Base-by-base conservation (phyloP, 176 grass and related monocot species). In the Rhynchospora tenuis region DNA sequence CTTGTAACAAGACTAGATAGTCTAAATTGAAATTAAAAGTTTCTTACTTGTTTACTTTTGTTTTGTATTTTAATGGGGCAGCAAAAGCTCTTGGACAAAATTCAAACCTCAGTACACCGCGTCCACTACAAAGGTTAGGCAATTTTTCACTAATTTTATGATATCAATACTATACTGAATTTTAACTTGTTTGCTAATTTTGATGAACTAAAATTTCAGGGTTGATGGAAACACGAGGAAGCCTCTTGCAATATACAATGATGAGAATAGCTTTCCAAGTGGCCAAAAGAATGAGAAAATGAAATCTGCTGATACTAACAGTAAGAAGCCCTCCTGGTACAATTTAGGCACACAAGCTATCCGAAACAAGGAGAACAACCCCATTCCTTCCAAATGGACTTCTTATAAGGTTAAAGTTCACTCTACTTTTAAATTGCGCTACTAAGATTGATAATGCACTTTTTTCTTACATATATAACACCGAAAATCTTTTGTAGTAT, bases 281-380 rank as follows among this genome's bases (percentile, higher is more conserved):
- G 54, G 26, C 15, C 67, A 63, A 42, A 82, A 82, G 26, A 82
- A 29, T 26, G 80, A 67, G 38, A 67, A 82, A 52, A 82, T 82
- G 80, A 82, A 82, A 64, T 45, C 59, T 66, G 13, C 23, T 78
- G 69, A 73, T 12, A 90, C 15, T 84, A 56, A 71, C 48, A 85
- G 64, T 48, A 90, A 86, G 67, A 90, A 73, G 24, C 84, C 38
- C 20, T 50, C 83, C 71, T 99, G 96, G 92, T 62, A 74, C 67
- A 90, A 84, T 78, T 91, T 99, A 59, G 93, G 89, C 81, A 84
- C 89, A 81, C 96, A 88, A 87, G 83, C 83, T 56, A 91, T 88
- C 43, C 73, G 96, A 74, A 99, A 95, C 83, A 99, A 99, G 83
- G 93, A 99, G 83, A 99, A 99, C 77, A 89, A 72, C 45, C 85